Base-by-base conservation (phyloP, 208 protist genomes). In the Wallacemonas sp. region DNA sequence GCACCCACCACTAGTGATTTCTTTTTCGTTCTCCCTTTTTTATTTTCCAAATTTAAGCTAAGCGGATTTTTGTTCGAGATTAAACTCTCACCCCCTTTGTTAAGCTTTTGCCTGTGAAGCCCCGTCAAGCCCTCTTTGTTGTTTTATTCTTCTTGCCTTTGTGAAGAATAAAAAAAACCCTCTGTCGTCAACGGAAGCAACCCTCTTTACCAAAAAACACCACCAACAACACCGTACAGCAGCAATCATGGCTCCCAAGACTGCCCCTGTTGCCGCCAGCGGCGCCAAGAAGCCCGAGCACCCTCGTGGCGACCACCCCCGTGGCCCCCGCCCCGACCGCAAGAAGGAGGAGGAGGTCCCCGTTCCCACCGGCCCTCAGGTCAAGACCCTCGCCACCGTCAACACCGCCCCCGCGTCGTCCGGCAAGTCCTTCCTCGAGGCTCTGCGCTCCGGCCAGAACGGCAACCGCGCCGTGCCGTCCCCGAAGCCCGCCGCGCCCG, bases 361-460 rank as follows among this genome's bases (percentile, higher is more conserved):
- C 14, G 52, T 65, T 36, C 78, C 72, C 2, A 72, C 71, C 29
- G 82, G 75, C 17, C 82, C 83, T 1, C 69, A 73, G 36, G 85
- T 92, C 54, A 81, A 80, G 69, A 54, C 81, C 46, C 52, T 58
- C 52, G 67, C 84, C 56, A 82, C 89, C 63, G 64, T 75, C n/a
- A 90, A 81, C 70, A 54, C 80, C 17, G 68, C 84, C 29, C 79
- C 77, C 26, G 70, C 84, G 8, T 77, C 77, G 11, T 74, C 79
- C 2, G 83, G 82, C 36, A 83, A 80, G 69, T 80, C 72, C 23
- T 91, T 94, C 68, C 77, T 90, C 23, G 82, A 94, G 27, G 84
- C 75, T 5, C 65, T 91, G 52, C 79, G 80, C 46, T 68, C 76
- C 26, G 69, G 71, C 57, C 44, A 54, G 29, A 67, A 24, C 27